Conservation (phyloP, 331 rosid genomes). For the Pyracantha coccinea region DNA sequence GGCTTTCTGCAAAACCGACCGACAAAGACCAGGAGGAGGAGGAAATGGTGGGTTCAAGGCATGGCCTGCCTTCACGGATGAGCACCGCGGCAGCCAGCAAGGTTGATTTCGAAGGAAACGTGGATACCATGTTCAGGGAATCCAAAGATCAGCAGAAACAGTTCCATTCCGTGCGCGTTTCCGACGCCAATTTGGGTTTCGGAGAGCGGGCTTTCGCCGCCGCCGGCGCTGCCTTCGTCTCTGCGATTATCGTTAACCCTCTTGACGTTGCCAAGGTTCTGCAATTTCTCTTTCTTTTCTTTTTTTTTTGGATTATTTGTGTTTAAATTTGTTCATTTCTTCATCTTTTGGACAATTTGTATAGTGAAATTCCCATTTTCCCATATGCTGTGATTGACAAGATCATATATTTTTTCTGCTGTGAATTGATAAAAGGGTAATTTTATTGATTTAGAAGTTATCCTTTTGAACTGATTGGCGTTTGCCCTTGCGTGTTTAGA, state of each 20-base stretch:
- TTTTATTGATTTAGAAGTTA: not conserved
- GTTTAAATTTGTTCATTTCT: not conserved
- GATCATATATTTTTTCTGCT: not conserved
- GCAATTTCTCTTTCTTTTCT: not conserved
- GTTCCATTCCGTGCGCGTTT: not conserved
- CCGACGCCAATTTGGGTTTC: slow-evolving; percentile 45
- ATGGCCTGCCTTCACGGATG: slow-evolving; percentile 35
- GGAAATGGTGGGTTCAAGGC: slow-evolving; percentile 34
- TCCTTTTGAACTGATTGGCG: not conserved
- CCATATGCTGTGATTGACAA: not conserved
- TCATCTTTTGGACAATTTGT: not conserved
- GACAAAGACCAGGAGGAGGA: not conserved
- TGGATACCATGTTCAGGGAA: slow-evolving; percentile 6
- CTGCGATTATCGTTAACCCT: slow-evolving; percentile 83
- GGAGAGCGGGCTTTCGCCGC: slow-evolving; percentile 61
- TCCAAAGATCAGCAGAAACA: not conserved
- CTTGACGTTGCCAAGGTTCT: slow-evolving; percentile 87
- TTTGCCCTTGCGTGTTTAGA: not conserved
- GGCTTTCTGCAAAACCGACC: not conserved
- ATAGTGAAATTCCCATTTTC: no score
- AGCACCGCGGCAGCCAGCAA: slow-evolving; percentile 25
- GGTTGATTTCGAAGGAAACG: slow-evolving; percentile 35
- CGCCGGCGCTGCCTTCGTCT: slow-evolving; percentile 74
- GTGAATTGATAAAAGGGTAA: not conserved
- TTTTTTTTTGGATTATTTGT: not conserved